Evolutionary conservation across 2,329 filamentous ascomycete species (phyloP).

Genomic region (Tricladium varicosporioides): DNA sequence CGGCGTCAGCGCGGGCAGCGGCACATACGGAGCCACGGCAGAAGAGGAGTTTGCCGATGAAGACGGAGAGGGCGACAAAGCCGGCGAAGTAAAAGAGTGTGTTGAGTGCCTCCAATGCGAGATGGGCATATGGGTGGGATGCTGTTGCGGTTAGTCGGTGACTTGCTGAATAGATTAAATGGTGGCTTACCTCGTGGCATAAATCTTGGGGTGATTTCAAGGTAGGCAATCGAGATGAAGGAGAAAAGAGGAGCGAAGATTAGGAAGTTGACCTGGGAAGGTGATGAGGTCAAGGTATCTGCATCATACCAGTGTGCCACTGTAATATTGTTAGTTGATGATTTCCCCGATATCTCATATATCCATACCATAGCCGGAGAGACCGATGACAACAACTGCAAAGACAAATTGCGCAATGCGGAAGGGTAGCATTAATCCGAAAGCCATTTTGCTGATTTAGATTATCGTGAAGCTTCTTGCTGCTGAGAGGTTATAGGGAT

Average conservation of each 20-base stretch:
- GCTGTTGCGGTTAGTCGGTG: slow-evolving; percentile 28
- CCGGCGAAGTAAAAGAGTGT: slow-evolving; percentile 57
- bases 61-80: slow-evolving; percentile 57
- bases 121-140: slow-evolving; percentile 47
- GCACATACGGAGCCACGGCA: slow-evolving; percentile 57
- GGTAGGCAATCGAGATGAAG: slow-evolving; percentile 52
- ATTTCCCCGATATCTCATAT: not conserved
- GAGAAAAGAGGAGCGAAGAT: slow-evolving; percentile 54
- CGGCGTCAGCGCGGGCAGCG: slow-evolving; percentile 52
- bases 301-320: slow-evolving; percentile 60
- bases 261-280: slow-evolving; percentile 56
- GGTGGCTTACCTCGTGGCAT: slow-evolving; percentile 25
- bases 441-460: slow-evolving; percentile 36
- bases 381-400: slow-evolving; percentile 43
- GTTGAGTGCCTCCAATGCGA: slow-evolving; percentile 51
- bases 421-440: slow-evolving; percentile 41
- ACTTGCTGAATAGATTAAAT: not conserved
- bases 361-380: slow-evolving; percentile 48
- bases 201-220: slow-evolving; percentile 48
- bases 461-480: slow-evolving; percentile 2
- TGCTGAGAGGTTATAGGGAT: not conserved
- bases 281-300: slow-evolving; percentile 53
- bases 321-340: slow-evolving; percentile 33
- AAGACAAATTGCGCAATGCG: slow-evolving; percentile 47
- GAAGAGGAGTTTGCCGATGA: slow-evolving; percentile 53